Evolutionary conservation across 1,139 yeast species (phyloP).

Genomic region (Candida sp.): DNA sequence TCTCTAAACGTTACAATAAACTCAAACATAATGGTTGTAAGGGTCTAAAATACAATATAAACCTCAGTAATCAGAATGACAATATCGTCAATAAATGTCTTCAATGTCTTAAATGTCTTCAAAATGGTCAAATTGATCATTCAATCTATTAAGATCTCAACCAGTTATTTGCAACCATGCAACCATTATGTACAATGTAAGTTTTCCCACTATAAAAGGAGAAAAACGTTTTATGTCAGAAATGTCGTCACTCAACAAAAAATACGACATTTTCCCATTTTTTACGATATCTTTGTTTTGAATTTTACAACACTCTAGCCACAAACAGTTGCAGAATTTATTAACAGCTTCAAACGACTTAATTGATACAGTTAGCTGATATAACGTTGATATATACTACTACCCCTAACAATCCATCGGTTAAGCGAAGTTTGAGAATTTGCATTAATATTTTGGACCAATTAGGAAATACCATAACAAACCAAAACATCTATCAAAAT

Average conservation of each 20-base stretch:
- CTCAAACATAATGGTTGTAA: background rate
- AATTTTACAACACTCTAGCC: background rate
- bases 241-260: background rate
- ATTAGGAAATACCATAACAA: background rate
- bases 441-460: background rate
- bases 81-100: background rate
- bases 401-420: background rate
- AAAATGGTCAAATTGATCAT: background rate
- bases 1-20: background rate
- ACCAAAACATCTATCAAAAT: background rate
- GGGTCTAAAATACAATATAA: background rate
- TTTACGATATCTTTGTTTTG: background rate
- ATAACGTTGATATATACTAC: background rate
- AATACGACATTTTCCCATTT: background rate
- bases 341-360: background rate
- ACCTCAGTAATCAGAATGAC: slow-evolving; percentile 5
- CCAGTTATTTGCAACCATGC: background rate
- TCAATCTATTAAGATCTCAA: background rate
- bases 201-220: background rate
- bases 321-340: background rate
- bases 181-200: background rate
- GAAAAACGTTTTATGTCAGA: background rate
- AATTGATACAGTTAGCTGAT: background rate
- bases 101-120: background rate
- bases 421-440: background rate